Conservation (phyloP, 2,329 filamentous ascomycete genomes). For the Ophiostoma perfectum region DNA sequence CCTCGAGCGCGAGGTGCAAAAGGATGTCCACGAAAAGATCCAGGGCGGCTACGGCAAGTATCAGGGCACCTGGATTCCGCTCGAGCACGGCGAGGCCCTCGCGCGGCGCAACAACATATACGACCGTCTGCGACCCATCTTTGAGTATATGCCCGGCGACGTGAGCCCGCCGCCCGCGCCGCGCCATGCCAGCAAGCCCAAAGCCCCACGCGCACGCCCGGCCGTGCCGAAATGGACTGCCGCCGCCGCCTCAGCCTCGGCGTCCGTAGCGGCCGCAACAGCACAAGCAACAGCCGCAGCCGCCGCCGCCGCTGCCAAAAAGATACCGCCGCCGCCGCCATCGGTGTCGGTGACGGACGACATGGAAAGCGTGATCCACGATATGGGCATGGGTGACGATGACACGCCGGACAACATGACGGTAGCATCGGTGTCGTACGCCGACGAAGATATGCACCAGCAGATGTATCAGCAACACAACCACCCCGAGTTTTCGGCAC, state of each 20-base stretch:
- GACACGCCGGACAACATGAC: conserved; percentile 80
- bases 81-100: conserved; percentile 71
- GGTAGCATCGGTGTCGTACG: conserved; percentile 72
- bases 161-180: conserved; percentile 89
- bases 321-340: conserved; percentile 2
- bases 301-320: conserved; percentile 31
- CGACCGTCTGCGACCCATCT: conserved; percentile 77
- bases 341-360: conserved; percentile 43
- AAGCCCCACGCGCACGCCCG: conserved; percentile 60
- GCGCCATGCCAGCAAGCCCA: conserved; percentile 84
- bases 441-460: conserved; percentile 61
- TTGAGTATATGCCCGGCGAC: conserved; percentile 80
- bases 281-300: not conserved
- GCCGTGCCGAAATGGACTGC: conserved; percentile 56
- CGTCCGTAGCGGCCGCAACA: conserved; percentile 14
- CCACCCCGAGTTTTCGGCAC: conserved; percentile 54
- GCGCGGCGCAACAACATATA: conserved; percentile 83
- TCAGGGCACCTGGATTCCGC: conserved; percentile 95
- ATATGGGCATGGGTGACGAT: conserved; percentile 60
- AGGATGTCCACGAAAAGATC: conserved; percentile 93
- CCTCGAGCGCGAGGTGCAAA: conserved; percentile 92
- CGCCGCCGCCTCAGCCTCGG: not conserved
- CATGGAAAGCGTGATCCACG: conserved; percentile 49
- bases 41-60: conserved; percentile 99
- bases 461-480: conserved; percentile 43